Percentiles rank a stretch among this genome's conserved stretches.
These are phyloP conservation scores for Gastrolobium bilobum DNA, from an alignment of 306 rosid genomes.

Conservation along the genomic window DNA sequence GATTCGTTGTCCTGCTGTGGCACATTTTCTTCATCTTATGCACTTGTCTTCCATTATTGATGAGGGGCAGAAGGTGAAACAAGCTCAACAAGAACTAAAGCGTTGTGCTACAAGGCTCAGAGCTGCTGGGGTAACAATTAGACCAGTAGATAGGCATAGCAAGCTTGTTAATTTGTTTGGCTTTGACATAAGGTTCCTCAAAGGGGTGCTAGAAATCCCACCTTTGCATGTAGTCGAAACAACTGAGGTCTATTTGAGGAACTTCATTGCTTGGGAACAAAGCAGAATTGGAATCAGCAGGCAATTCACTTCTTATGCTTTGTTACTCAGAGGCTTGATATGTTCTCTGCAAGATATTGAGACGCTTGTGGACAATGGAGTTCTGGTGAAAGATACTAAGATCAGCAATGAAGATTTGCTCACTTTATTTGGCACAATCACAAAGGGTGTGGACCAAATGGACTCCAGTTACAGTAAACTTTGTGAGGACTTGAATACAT, in stretches of 20 bases:
- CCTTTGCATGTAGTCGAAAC: slow-evolving; percentile 32
- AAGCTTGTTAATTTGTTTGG: slow-evolving; percentile 21
- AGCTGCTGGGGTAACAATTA: slow-evolving; percentile 48
- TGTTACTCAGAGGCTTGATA: slow-evolving; percentile 50
- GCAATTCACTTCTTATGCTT: slow-evolving; percentile 53
- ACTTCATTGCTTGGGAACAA: slow-evolving; percentile 55
- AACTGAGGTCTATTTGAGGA: slow-evolving; percentile 50
- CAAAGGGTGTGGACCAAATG: slow-evolving; percentile 45
- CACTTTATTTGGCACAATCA: slow-evolving; percentile 27
- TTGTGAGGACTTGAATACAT: slow-evolving; percentile 50
- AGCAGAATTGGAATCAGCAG: slow-evolving; percentile 41
- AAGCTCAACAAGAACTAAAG: slow-evolving; percentile 47
- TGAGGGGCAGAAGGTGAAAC: slow-evolving; percentile 43
- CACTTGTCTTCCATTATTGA: slow-evolving; percentile 47
- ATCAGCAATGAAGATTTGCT: slow-evolving; percentile 37
- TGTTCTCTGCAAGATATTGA: slow-evolving; percentile 40
- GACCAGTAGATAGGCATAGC: slow-evolving; percentile 12
- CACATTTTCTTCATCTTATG: slow-evolving; percentile 54
- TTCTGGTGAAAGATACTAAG: slow-evolving; percentile 28
- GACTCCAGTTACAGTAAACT: slow-evolving; percentile 46
- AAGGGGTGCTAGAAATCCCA: slow-evolving; percentile 47
- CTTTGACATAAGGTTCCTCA: slow-evolving; percentile 37
- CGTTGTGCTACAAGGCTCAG: slow-evolving; percentile 47
- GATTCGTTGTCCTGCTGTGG: slow-evolving; percentile 35
- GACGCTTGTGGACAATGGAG: slow-evolving; percentile 42